Evolutionary conservation across 1,139 yeast species (phyloP).

Genomic region (Pneumocystis jirovecii): DNA sequence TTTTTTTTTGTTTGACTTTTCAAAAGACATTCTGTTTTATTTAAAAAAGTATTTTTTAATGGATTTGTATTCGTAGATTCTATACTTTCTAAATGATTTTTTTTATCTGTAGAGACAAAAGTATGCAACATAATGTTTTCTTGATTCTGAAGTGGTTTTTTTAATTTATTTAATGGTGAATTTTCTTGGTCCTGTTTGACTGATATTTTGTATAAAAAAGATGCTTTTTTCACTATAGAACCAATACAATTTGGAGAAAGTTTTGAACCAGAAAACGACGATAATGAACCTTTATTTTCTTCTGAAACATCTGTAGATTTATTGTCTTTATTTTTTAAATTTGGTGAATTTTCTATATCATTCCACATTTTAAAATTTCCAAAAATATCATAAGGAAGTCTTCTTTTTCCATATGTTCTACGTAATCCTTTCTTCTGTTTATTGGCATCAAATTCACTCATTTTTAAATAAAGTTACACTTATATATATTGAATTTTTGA

Average conservation of each 20-base stretch:
- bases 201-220: neutral
- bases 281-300: neutral
- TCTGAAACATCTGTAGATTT: neutral
- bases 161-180: neutral
- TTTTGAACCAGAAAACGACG: neutral
- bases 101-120: neutral
- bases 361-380: neutral
- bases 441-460: neutral
- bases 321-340: neutral
- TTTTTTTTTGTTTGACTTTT: neutral
- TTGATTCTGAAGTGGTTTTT: neutral
- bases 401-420: neutral
- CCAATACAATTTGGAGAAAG: neutral
- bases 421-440: neutral
- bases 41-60: neutral
- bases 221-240: neutral
- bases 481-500: neutral
- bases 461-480: neutral
- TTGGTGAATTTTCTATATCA: neutral
- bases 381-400: neutral
- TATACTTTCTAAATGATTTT: neutral
- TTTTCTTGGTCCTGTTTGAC: neutral
- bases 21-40: neutral
- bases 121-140: neutral
- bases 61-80: neutral